phyloP scores from a whole-genome alignment of 176 grass and related monocot genomes.

The Oryza coarctata region DNA sequence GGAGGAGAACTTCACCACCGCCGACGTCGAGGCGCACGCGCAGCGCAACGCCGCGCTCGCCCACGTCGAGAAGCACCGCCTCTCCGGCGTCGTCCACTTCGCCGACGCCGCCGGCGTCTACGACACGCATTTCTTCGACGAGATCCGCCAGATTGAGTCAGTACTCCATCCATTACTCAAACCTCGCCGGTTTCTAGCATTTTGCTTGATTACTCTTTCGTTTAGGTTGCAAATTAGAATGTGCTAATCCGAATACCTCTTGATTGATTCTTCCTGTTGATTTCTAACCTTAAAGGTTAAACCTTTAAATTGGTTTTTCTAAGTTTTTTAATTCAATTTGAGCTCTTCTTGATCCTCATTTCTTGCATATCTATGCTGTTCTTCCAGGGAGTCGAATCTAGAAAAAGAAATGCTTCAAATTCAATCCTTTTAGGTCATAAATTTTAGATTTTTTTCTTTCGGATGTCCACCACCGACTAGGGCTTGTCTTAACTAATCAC shows the following conservation, averaged over 20 bases:
- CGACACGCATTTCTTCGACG: constrained; percentile 75
- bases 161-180: constrained; percentile 14
- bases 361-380: neutral
- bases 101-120: constrained; percentile 66
- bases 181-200: neutral
- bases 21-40: constrained; percentile 64
- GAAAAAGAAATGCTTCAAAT: neutral
- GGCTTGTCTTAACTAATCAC: constrained; percentile 32
- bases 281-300: constrained; percentile 2
- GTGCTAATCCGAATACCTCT: neutral
- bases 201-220: neutral
- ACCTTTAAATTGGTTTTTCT: neutral
- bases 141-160: constrained; percentile 88
- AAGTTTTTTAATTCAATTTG: neutral
- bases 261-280: neutral
- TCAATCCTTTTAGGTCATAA: neutral
- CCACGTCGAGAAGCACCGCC: constrained; percentile 83
- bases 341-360: neutral
- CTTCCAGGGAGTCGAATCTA: constrained; percentile 26
- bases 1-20: constrained; percentile 79
- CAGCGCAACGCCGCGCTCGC: constrained; percentile 88
- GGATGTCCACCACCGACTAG: constrained; percentile 23
- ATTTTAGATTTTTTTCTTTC: constrained; percentile 9
- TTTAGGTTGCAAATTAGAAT: constrained; percentile 23
- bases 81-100: constrained; percentile 79